Evolutionary conservation across 768 basidiomycete species (phyloP), one percentile per base, ranked within the genome.

Genomic region (Rhodotorula babjevae): DNA sequence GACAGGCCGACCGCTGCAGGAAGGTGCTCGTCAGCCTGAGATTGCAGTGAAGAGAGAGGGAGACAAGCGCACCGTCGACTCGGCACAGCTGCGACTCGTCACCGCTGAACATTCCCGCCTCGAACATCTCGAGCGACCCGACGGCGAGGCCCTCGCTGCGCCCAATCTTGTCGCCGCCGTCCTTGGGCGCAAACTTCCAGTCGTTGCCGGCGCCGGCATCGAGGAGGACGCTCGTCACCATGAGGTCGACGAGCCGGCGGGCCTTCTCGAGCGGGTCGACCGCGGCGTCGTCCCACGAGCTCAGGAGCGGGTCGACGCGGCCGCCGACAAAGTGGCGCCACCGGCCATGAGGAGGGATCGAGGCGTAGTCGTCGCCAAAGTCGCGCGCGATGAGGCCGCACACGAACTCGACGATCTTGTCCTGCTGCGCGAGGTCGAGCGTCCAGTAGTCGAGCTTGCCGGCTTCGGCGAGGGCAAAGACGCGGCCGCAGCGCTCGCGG

Each of bases 61-160:
- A 61, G 49, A 46, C 12, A n/a, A 25, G 81, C 86, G 63, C 78
- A 94, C 93, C 90, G 81, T 96, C 92, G 4, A 92, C 94, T 67
- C 85, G 84, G 79, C 85, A 85, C 36, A 88, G 88, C 76, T 92
- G 86, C 0, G 81, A 79, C 10, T 77, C 77, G 68, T 86, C 83
- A 40, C 87, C 85, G 23, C 90, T 92, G 82, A 98, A 98, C 60
- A 93, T 80, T 0, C 95, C 95, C 8, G 83, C 81, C 64, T 85
- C 80, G 73, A 96, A 98, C 92, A 97, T 96, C 79, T 90, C 87
- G 56, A 92, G 82, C 78, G 90, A 92, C 0, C 93, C 95, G 11
- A 97, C 88, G 1, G 89, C 95, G 12, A 99, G 82, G 0, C 95
- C 83, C 67, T 83, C 83, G 61, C 80, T 81, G 65, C 95, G 79